Evolutionary conservation across 176 grass and related monocot genomes (phyloP).

Genomic region (Aegilops longissima): DNA sequence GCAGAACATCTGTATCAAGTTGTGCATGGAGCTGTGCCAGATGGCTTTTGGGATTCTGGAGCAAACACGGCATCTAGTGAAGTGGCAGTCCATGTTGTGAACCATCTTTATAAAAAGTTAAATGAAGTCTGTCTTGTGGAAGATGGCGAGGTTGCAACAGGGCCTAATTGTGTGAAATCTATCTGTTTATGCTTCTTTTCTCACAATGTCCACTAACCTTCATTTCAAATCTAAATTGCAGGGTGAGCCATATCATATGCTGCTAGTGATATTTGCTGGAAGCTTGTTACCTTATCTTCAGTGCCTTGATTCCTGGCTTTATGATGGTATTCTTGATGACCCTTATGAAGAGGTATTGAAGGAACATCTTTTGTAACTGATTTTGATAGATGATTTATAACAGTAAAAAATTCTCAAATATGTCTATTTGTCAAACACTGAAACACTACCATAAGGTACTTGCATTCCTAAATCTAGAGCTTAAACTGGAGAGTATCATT

Average conservation of each 20-base stretch:
- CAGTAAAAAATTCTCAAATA: background rate
- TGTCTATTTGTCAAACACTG: background rate
- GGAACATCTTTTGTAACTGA: background rate
- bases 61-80: conserved; percentile 47
- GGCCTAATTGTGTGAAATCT: conserved; percentile 11
- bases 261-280: conserved; percentile 67
- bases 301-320: conserved; percentile 92
- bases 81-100: conserved; percentile 71
- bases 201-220: background rate
- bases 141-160: conserved; percentile 78
- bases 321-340: conserved; percentile 97
- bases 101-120: conserved; percentile 79
- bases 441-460: background rate
- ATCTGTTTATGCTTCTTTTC: conserved; percentile 1
- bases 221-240: conserved; percentile 44
- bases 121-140: conserved; percentile 82
- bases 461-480: background rate
- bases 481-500: background rate
- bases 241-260: conserved; percentile 83
- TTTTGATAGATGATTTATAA: conserved; percentile 1
- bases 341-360: conserved; percentile 85
- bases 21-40: conserved; percentile 60
- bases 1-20: conserved; percentile 81
- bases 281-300: conserved; percentile 92
- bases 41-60: conserved; percentile 46